Evolutionary conservation across 345 rosid species (phyloP).

Genomic region (Abelmoschus esculentus): DNA sequence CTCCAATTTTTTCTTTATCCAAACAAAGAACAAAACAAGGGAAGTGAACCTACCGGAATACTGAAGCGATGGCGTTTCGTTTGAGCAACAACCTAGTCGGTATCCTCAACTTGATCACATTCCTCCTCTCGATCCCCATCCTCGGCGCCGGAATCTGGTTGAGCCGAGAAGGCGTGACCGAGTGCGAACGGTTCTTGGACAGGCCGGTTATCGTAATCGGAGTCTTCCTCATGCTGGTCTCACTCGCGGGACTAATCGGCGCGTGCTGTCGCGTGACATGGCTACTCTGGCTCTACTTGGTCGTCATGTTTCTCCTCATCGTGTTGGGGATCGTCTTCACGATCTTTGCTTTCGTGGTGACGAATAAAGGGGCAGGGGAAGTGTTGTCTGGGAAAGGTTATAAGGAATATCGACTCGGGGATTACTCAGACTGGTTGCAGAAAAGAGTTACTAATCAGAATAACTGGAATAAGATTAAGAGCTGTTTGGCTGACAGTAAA

Average conservation of each 20-base stretch:
- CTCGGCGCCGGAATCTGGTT: constrained; percentile 70
- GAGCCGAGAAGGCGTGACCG: constrained; percentile 44
- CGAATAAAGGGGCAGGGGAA: constrained; percentile 73
- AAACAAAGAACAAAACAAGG: not conserved
- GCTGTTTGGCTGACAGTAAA: constrained; percentile 46
- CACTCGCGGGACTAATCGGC: constrained; percentile 75
- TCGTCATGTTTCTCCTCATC: constrained; percentile 71
- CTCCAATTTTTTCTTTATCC: not conserved
- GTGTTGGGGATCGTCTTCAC: constrained; percentile 59
- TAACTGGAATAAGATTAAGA: constrained; percentile 60
- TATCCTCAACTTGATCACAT: constrained; percentile 61
- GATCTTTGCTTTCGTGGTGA: constrained; percentile 69
- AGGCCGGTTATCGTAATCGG: constrained; percentile 65
- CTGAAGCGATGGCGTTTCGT: constrained; percentile 22
- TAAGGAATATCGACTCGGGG: constrained; percentile 66
- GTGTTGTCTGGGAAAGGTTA: constrained; percentile 49
- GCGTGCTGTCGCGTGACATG: constrained; percentile 76
- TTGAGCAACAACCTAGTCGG: constrained; percentile 69
- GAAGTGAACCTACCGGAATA: not conserved
- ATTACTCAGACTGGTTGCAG: constrained; percentile 66
- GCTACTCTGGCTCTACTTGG: constrained; percentile 67
- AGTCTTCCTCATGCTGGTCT: constrained; percentile 57
- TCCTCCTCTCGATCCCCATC: constrained; percentile 68
- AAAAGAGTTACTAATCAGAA: constrained; percentile 44
- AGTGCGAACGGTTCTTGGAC: constrained; percentile 74